Evolutionary conservation across 2,329 filamentous ascomycete species (phyloP).

Genomic region (Onygena corvina): DNA sequence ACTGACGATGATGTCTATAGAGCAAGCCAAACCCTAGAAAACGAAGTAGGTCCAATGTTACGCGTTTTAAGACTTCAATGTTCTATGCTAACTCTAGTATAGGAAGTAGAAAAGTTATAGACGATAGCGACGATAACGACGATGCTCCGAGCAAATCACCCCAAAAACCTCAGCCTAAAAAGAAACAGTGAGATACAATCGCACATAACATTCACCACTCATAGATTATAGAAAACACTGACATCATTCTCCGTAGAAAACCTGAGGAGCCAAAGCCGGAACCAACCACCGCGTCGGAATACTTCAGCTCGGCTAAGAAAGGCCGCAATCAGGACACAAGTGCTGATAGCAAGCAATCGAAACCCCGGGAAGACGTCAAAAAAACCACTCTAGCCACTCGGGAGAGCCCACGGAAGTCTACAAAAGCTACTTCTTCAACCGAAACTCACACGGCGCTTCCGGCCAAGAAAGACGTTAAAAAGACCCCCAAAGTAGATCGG

Average conservation of each 20-base stretch:
- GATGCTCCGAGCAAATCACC: constrained; percentile 27
- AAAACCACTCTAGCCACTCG: constrained; percentile 22
- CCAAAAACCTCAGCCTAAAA: constrained; percentile 30
- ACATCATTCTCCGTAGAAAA: constrained; percentile 27
- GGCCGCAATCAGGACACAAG: not conserved
- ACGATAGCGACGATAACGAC: constrained; percentile 67
- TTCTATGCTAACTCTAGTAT: constrained; percentile 11
- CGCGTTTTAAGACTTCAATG: not conserved
- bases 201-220: not conserved
- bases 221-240: not conserved
- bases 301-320: constrained; percentile 41
- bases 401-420: constrained; percentile 28
- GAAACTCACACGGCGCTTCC: not conserved
- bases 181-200: constrained; percentile 37
- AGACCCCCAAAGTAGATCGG: constrained; percentile 26
- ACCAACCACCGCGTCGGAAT: constrained; percentile 50
- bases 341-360: constrained; percentile 18
- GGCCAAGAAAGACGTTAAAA: constrained; percentile 9
- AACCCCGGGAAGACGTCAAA: constrained; percentile 13
- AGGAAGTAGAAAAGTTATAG: constrained; percentile 55
- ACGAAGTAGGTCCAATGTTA: constrained; percentile 24
- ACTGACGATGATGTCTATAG: constrained; percentile 15
- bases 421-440: constrained; percentile 21
- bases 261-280: constrained; percentile 41
- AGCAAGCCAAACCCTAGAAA: constrained; percentile 23